Evolutionary conservation across 345 rosid species (phyloP), one percentile per base, ranked within the genome.

Genomic region (Eucalyptus sp.): DNA sequence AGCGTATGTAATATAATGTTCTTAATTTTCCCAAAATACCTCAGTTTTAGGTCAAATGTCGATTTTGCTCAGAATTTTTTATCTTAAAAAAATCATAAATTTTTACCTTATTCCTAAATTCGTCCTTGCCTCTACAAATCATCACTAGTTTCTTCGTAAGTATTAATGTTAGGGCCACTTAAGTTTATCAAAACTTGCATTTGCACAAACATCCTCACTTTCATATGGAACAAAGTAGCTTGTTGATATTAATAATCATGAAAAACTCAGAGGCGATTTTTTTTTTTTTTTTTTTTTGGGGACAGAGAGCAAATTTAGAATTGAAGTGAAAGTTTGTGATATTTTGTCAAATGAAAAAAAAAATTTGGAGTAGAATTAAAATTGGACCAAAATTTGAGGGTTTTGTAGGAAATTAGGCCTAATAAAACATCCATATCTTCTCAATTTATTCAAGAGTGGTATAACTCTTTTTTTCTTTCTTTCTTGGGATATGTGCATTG

Each of bases 331-430:
- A 64, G 18, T 7, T 64, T 14, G 10, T n/a, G 18, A n/a, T 15
- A n/a, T n/a, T 64, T n/a, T 64, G 8, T 64, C 2, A n/a, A 4
- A n/a, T 0, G 3, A 64, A n/a, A n/a, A 33, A 33, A 33, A n/a
- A n/a, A 14, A 13, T 0, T 64, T 0, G 0, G 2, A 31, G 76
- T 16, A n/a, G 17, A 64, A 64, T 4, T 13, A 7, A n/a, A n/a
- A n/a, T n/a, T 64, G 8, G 41, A 64, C 10, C 17, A n/a, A 64
- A 7, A 64, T 14, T 64, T 64, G 76, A 31, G 37, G 76, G 4
- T 14, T 64, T 64, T n/a, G 15, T n/a, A 15, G 5, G 76, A 14
- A n/a, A n/a, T n/a, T 64, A 64, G 18, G 76, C 37, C 37, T n/a
- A 64, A 64, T 62, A 10, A 62, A 62, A 62, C 14, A 12, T n/a